Percentiles rank a stretch among this genome's conserved stretches.
Evolutionary conservation across 352 stramenopile genomes (phyloP).

Genomic region (Phytophthora hybrid): DNA sequence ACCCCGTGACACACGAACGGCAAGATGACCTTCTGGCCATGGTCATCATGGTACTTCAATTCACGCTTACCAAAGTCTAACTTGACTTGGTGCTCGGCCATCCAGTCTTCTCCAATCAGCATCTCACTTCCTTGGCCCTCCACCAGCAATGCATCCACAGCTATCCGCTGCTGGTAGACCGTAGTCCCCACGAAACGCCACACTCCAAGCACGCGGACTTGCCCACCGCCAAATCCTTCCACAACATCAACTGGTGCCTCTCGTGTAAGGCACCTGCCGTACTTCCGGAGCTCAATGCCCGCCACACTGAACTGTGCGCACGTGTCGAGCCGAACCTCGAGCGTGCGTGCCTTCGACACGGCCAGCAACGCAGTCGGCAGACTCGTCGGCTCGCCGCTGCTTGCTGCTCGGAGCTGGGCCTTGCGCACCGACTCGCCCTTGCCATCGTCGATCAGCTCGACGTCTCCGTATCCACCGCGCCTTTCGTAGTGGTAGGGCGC

Average conservation of each 20-base stretch:
- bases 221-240: conserved; percentile 20
- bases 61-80: conserved; percentile 13
- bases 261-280: neutral
- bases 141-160: conserved; percentile 5
- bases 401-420: neutral
- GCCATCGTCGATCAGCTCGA: neutral
- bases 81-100: conserved; percentile 6
- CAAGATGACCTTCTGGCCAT: conserved; percentile 3
- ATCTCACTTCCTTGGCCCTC: conserved; percentile 8
- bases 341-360: neutral
- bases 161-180: conserved; percentile 6
- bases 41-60: neutral
- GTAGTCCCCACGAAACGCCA: neutral
- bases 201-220: neutral
- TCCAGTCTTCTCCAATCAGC: conserved; percentile 22
- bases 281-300: conserved; percentile 1
- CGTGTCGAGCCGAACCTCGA: conserved; percentile 13
- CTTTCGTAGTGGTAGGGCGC: conserved; percentile 7
- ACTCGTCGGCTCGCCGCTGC: neutral
- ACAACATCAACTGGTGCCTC: conserved; percentile 6
- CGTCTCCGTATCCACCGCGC: conserved; percentile 6
- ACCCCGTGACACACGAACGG: conserved; percentile 11
- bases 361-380: conserved; percentile 11
- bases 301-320: too few relatives aligned
- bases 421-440: neutral